A percentile compares a stretch with the other conserved stretches of the same genome.
Evolutionary conservation across 1,284 basidiomycete species (phyloP).

Genomic region (Austroboletus niveus): DNA sequence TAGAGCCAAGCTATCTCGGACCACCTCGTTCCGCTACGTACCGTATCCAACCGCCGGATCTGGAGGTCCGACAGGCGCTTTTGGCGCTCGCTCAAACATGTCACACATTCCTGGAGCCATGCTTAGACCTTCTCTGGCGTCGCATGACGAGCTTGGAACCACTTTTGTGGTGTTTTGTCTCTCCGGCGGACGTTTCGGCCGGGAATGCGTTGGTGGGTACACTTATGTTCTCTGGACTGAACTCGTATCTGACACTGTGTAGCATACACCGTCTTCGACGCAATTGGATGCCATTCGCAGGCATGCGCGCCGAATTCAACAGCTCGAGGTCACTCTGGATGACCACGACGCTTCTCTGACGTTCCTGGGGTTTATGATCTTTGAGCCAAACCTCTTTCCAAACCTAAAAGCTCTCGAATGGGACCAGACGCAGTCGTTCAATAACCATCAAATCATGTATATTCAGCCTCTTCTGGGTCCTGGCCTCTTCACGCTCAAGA

Average conservation of each 20-base stretch:
- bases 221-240: neutral
- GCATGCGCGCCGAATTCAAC: too few species aligned
- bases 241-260: neutral
- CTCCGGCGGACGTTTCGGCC: neutral
- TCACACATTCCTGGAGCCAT: neutral
- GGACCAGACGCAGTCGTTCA: too few species aligned
- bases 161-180: neutral
- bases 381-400: too few species aligned
- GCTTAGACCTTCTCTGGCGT: slow-evolving; percentile 3
- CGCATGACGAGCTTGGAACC: neutral
- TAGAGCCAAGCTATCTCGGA: neutral
- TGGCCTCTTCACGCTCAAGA: neutral
- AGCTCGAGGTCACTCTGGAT: too few species aligned
- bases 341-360: too few species aligned
- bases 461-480: neutral
- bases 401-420: too few species aligned
- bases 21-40: neutral
- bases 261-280: neutral
- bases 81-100: slow-evolving; percentile 1
- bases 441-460: neutral
- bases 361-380: too few species aligned
- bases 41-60: neutral
- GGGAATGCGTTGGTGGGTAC: neutral
- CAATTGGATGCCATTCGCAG: neutral
- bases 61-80: neutral